Evolutionary conservation across 495 filamentous ascomycete species (phyloP).

Genomic region (Viridothelium virens): DNA sequence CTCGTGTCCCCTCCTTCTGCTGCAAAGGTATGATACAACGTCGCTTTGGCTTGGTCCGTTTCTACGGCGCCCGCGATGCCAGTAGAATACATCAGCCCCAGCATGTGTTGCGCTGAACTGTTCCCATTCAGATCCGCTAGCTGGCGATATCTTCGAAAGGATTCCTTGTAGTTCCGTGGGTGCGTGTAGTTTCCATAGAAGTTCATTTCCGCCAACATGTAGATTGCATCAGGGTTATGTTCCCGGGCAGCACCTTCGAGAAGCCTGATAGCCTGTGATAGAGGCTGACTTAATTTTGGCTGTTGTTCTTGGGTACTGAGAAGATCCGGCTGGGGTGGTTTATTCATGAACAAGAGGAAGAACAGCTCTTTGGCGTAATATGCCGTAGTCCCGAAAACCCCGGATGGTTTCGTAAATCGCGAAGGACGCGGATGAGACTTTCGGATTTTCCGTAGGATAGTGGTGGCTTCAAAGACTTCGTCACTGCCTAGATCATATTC

Average conservation of each 20-base stretch:
- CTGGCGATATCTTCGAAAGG: constrained; percentile 73
- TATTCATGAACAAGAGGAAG: constrained; percentile 41
- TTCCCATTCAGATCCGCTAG: constrained; percentile 76
- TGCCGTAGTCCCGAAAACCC: constrained; percentile 32
- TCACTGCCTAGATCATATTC: background rate
- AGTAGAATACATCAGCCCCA: constrained; percentile 94
- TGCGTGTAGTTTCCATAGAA: constrained; percentile 93
- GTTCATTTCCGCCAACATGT: constrained; percentile 85
- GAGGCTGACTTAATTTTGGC: constrained; percentile 29
- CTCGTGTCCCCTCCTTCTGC: constrained; percentile 74
- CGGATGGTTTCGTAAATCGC: constrained; percentile 32
- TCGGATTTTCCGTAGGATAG: constrained; percentile 31
- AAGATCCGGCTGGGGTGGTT: constrained; percentile 30
- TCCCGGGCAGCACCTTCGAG: constrained; percentile 66
- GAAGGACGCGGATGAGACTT: constrained; percentile 15
- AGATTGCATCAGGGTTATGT: constrained; percentile 82
- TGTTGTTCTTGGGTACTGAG: constrained; percentile 28
- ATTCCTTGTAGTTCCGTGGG: constrained; percentile 71
- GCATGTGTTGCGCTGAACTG: constrained; percentile 84
- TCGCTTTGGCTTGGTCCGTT: constrained; percentile 82
- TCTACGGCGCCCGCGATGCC: constrained; percentile 77
- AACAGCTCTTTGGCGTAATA: constrained; percentile 42
- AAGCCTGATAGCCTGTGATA: constrained; percentile 54
- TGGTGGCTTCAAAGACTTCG: constrained; percentile 29
- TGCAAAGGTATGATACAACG: constrained; percentile 91